Percentiles rank a stretch among this genome's conserved stretches.
These are phyloP conservation scores for Hansenula lynferdii DNA, from an alignment of 1,139 yeast genomes.

Conservation along the genomic window DNA sequence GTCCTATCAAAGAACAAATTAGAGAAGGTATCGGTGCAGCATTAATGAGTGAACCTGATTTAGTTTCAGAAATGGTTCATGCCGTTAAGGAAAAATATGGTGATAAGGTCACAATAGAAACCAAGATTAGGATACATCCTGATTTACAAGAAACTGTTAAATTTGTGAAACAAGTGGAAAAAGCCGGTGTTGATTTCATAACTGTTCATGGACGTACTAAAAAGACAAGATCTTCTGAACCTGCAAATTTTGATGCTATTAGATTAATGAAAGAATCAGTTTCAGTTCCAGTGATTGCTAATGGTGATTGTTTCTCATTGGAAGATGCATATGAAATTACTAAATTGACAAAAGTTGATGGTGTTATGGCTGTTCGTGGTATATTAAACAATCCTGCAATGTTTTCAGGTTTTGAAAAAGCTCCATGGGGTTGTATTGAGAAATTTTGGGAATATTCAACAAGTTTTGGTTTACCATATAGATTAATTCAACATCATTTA, in stretches of 20 bases:
- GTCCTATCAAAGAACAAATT: conserved; percentile 93
- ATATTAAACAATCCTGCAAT: conserved; percentile 80
- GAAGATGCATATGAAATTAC: conserved; percentile 61
- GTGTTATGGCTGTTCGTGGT: conserved; percentile 96
- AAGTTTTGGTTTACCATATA: conserved; percentile 78
- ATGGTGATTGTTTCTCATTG: conserved; percentile 82
- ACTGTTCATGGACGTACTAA: conserved; percentile 93
- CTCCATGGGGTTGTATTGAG: conserved; percentile 94
- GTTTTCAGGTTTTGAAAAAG: conserved; percentile 63
- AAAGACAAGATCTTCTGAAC: conserved; percentile 76
- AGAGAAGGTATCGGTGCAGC: conserved; percentile 98
- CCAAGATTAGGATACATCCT: conserved; percentile 83
- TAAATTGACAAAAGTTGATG: conserved; percentile 71
- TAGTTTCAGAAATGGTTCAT: conserved; percentile 77
- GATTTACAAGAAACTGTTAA: conserved; percentile 67
- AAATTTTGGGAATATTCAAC: conserved; percentile 74
- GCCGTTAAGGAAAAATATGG: conserved; percentile 79
- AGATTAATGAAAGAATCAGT: conserved; percentile 56
- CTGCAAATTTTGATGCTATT: conserved; percentile 82
- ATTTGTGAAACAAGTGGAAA: conserved; percentile 71
- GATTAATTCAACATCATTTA: conserved; percentile 82
- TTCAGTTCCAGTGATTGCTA: conserved; percentile 80
- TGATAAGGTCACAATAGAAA: conserved; percentile 67
- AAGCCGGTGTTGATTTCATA: conserved; percentile 87
- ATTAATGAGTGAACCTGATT: conserved; percentile 75